Base-by-base conservation (phyloP, 2,329 filamentous ascomycete species). In the Trichophyton equinum region DNA sequence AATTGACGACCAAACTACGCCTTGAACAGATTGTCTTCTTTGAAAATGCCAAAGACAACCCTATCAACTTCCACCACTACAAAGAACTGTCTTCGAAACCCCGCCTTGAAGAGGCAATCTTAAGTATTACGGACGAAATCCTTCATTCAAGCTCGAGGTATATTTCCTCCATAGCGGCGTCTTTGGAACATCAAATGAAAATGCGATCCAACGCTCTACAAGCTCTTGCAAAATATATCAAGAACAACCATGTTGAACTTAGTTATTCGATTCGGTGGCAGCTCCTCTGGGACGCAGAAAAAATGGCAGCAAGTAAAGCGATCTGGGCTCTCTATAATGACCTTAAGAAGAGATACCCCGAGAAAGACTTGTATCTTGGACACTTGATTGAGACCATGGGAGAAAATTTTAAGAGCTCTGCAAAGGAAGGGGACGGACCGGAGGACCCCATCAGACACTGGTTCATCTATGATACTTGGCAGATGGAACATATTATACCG, bases 11-110 rank as follows among this genome's bases (percentile, higher is more conserved):
- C 5, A 94, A 90, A 74, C 89, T 85, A 74, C 96, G 94, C 74
- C 81, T 99, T 46, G 90, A 96, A 70, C 91, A 99, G 75, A 91
- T 91, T 1, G 88, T 97, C 0, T 97, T 96, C 74, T 97, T 90
- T 70, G 91, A 91, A 1, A 84, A 84, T 56, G 85, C 88, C 70
- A 81, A 86, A 64, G 85, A 89, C 68, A 97, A 91, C 67, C 88
- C 92, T n/a, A 76, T 99, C n/a, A 85, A 91, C 64, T 90, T 99
- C 67, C 83, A 86, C 49, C 82, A 85, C 49, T 82, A 83, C 64
- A 79, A 82, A 44, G 84, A 85, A 60, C 77, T 86, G 55, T 95
- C 94, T 65, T 78, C 83, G 0, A 74, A 81, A 18, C 77, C 83
- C 25, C 89, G 96, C 67, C 81, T 95, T 27, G 85, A 88, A 62